A percentile compares a stretch with the other conserved stretches of the same genome.
These are phyloP conservation scores for Hypomyces perniciosus DNA, from an alignment of 2,329 filamentous ascomycete species.

Conservation along the genomic window DNA sequence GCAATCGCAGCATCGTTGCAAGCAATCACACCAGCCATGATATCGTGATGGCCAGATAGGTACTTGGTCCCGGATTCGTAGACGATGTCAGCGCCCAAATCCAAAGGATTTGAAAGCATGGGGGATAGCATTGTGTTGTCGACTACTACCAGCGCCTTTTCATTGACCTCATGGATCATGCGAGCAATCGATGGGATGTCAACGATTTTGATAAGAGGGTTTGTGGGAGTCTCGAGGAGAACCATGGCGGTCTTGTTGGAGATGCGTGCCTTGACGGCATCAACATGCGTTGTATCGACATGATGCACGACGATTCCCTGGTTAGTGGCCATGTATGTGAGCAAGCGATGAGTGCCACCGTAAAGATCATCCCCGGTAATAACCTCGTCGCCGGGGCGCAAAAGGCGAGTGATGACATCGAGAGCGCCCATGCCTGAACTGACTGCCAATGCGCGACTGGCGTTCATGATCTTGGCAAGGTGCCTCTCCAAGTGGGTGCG, in stretches of 20 bases:
- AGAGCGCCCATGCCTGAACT: constrained; percentile 96
- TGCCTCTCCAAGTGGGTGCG: constrained; percentile 93
- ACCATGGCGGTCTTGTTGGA: constrained; percentile 88
- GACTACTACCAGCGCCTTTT: constrained; percentile 76
- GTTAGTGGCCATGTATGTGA: constrained; percentile 86
- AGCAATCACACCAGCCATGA: constrained; percentile 96
- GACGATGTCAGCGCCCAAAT: constrained; percentile 89
- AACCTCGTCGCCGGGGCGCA: constrained; percentile 91
- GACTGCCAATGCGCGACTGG: constrained; percentile 82
- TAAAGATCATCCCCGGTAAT: constrained; percentile 96
- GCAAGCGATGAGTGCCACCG: constrained; percentile 85
- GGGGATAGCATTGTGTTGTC: constrained; percentile 99
- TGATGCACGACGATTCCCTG: constrained; percentile 92
- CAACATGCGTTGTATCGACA: constrained; percentile 82
- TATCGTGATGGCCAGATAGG: constrained; percentile 93
- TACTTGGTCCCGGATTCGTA: constrained; percentile 99
- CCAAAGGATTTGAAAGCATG: constrained; percentile 86
- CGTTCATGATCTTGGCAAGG: constrained; percentile 98
- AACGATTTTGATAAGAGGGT: constrained; percentile 96
- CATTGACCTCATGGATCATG: constrained; percentile 69
- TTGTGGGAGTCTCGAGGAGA: constrained; percentile 91
- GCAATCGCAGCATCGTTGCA: constrained; percentile 76
- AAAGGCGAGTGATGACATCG: constrained; percentile 87
- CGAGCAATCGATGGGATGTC: constrained; percentile 78
- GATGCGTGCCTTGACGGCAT: constrained; percentile 62